A percentile compares a stretch with the other conserved stretches of the same genome.
These are phyloP conservation scores for Zymoseptoria ardabiliae DNA, from an alignment of 2,329 filamentous ascomycete species.

Conservation along the genomic window DNA sequence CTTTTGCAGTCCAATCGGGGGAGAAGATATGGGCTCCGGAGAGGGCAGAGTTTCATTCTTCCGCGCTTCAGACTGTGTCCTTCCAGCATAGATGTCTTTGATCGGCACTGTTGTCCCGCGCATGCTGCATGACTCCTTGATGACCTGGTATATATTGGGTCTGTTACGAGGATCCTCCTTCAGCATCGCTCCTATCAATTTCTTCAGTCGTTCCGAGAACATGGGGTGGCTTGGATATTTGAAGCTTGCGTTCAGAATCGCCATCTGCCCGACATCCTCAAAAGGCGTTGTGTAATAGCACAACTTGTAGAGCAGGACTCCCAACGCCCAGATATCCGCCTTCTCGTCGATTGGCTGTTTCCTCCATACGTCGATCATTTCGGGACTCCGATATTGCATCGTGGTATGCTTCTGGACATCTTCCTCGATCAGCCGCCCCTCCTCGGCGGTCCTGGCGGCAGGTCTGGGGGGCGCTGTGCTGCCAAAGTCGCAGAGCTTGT, in stretches of 20 bases:
- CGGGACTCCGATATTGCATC: slow-evolving; percentile 91
- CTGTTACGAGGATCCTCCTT: slow-evolving; percentile 70
- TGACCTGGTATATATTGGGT: slow-evolving; percentile 90
- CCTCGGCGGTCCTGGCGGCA: slow-evolving; percentile 76
- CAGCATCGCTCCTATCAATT: slow-evolving; percentile 87
- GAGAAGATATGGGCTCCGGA: slow-evolving; percentile 36
- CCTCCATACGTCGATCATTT: slow-evolving; percentile 97
- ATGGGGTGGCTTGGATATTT: slow-evolving; percentile 80
- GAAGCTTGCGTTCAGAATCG: slow-evolving; percentile 91
- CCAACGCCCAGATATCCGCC: slow-evolving; percentile 95
- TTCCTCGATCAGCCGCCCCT: slow-evolving; percentile 89
- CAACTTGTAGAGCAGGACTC: slow-evolving; percentile 91
- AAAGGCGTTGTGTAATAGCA: slow-evolving; percentile 99
- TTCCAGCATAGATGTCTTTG: slow-evolving; percentile 58
- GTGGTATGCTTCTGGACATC: slow-evolving; percentile 97
- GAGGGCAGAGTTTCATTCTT: slow-evolving; percentile 54
- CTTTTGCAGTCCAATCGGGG: slow-evolving; percentile 67
- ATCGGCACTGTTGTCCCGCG: slow-evolving; percentile 77
- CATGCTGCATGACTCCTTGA: slow-evolving; percentile 82
- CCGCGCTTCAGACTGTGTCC: slow-evolving; percentile 58
- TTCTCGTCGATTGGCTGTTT: slow-evolving; percentile 98
- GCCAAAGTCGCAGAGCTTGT: slow-evolving; percentile 98
- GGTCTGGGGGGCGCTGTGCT: slow-evolving; percentile 77
- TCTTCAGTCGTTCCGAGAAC: slow-evolving; percentile 85
- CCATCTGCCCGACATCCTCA: slow-evolving; percentile 94